A percentile compares a stretch with the other conserved stretches of the same genome.
phyloP scores from a whole-genome alignment of 2,329 filamentous ascomycete species.

The Colletotrichum sp. region DNA sequence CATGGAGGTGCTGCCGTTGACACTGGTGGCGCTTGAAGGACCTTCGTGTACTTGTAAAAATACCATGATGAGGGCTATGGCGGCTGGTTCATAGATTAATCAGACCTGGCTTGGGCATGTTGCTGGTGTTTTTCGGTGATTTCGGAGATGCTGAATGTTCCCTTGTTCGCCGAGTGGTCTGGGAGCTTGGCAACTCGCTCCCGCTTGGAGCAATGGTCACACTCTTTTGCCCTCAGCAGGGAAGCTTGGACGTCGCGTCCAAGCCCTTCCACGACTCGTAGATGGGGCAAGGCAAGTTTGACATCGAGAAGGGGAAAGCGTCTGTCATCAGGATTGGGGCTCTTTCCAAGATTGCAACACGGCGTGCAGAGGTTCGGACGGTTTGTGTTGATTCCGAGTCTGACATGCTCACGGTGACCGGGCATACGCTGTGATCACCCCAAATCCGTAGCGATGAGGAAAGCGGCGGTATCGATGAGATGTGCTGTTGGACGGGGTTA shows the following conservation, averaged over 20 bases:
- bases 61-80: conserved; percentile 22
- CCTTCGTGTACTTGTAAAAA: conserved; percentile 23
- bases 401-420: too few relatives aligned
- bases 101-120: conserved; percentile 1
- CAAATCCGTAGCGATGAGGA: accelerated
- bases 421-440: too few relatives aligned
- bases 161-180: not conserved
- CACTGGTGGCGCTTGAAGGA: not conserved
- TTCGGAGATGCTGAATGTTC: not conserved
- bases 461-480: too few relatives aligned
- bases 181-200: not conserved
- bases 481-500: too few relatives aligned
- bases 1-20: not conserved
- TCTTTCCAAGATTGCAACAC: too few relatives aligned
- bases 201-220: not conserved
- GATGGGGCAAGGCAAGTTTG: too few relatives aligned
- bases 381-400: not conserved
- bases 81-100: conserved; percentile 26
- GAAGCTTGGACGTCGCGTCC: accelerated
- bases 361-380: too few relatives aligned
- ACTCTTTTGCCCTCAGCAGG: not conserved
- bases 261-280: too few relatives aligned
- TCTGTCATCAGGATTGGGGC: too few relatives aligned
- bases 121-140: not conserved
- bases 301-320: too few relatives aligned